Percentiles rank a stretch among this genome's conserved stretches.
phyloP scores from a whole-genome alignment of 208 protist genomes.

The Balamuthia mandrillaris region DNA sequence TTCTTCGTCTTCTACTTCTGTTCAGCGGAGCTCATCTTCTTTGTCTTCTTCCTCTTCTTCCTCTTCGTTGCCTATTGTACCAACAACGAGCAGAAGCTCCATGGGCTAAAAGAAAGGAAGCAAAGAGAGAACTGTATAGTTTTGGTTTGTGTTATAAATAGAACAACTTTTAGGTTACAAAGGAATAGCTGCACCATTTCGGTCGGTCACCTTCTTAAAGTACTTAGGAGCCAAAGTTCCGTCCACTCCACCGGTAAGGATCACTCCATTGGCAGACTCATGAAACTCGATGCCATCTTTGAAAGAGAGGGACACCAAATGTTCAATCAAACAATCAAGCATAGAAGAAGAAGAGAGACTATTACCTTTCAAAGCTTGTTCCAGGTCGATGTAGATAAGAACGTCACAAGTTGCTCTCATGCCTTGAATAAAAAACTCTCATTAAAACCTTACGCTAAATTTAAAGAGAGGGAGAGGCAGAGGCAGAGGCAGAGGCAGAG shows the following conservation, averaged over 20 bases:
- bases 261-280: constrained; percentile 39
- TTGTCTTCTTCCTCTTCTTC: too few relatives aligned
- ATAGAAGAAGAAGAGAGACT: neutral
- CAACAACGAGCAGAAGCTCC: too few relatives aligned
- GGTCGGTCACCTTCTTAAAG: neutral
- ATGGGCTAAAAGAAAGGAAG: too few relatives aligned
- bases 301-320: neutral
- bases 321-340: neutral
- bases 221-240: constrained; percentile 35
- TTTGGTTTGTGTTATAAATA: too few relatives aligned
- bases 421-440: neutral
- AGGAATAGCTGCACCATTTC: neutral
- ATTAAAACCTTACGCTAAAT: neutral
- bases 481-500: neutral
- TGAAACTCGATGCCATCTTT: constrained; percentile 40
- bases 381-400: constrained; percentile 19
- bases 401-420: constrained; percentile 8
- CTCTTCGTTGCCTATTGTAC: too few relatives aligned
- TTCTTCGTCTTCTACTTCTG: too few relatives aligned
- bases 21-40: too few relatives aligned
- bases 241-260: constrained; percentile 26
- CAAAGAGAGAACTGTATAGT: too few relatives aligned
- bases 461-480: neutral
- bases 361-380: neutral
- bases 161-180: too few relatives aligned